phyloP scores from a whole-genome alignment of 805 yeast species.

The Blastobotrys terrestris region DNA sequence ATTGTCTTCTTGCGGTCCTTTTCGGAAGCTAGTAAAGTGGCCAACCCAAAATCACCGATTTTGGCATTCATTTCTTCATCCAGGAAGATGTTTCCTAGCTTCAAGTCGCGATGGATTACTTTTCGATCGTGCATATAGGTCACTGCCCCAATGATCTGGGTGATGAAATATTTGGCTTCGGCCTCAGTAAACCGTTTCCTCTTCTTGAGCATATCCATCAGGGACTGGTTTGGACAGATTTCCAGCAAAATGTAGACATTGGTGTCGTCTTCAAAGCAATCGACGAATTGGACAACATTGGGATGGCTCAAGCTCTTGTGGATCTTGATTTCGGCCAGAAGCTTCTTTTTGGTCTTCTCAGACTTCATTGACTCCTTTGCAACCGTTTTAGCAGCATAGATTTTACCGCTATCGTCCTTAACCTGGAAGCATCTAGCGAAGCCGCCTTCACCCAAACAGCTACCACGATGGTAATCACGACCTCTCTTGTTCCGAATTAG shows the following conservation, averaged over 20 bases:
- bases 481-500: constrained; percentile 82
- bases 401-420: constrained; percentile 75
- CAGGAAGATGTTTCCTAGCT: constrained; percentile 91
- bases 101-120: constrained; percentile 93
- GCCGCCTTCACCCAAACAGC: constrained; percentile 94
- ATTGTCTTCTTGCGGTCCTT: constrained; percentile 82
- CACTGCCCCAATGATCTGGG: constrained; percentile 91
- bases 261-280: constrained; percentile 94
- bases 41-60: constrained; percentile 96
- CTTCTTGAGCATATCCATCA: constrained; percentile 84
- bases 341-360: constrained; percentile 72
- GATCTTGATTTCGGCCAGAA: constrained; percentile 89
- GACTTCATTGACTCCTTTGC: constrained; percentile 91
- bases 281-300: constrained; percentile 86
- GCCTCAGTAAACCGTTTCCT: constrained; percentile 85
- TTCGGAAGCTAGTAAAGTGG: constrained; percentile 76
- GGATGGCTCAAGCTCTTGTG: constrained; percentile 87
- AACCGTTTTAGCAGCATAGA: constrained; percentile 94
- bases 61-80: constrained; percentile 92
- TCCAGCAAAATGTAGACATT: constrained; percentile 92
- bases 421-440: constrained; percentile 98
- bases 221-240: constrained; percentile 89
- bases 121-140: constrained; percentile 86
- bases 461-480: constrained; percentile 84
- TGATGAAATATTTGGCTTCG: constrained; percentile 83